Evolutionary conservation across 768 basidiomycete genomes (phyloP).

Genomic region (Lentinus tigrinus): DNA sequence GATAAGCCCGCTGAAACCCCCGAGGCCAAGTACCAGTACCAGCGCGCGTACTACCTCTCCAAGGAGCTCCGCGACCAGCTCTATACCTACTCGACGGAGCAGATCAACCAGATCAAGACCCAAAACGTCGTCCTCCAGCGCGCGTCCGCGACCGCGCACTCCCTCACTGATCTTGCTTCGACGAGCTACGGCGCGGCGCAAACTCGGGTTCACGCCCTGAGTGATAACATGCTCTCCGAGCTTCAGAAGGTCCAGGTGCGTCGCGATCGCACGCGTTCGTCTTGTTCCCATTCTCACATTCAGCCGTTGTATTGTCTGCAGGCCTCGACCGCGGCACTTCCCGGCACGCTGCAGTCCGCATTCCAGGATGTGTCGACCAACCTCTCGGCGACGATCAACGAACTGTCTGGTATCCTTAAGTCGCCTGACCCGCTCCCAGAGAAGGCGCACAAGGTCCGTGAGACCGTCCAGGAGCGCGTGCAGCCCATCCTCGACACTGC

Average conservation of each 20-base stretch:
- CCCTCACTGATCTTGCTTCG: slow-evolving; percentile 59
- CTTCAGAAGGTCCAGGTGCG: slow-evolving; percentile 56
- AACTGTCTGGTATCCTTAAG: slow-evolving; percentile 53
- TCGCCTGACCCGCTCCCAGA: slow-evolving; percentile 60
- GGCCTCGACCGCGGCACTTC: slow-evolving; percentile 51
- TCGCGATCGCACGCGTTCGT: not conserved
- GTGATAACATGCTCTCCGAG: slow-evolving; percentile 64
- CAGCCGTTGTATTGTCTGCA: slow-evolving; percentile 28
- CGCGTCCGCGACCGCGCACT: slow-evolving; percentile 65
- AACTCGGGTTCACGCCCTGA: slow-evolving; percentile 55
- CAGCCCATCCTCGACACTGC: slow-evolving; percentile 56
- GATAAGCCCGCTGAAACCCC: slow-evolving; percentile 48
- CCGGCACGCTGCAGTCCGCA: slow-evolving; percentile 54
- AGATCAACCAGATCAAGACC: slow-evolving; percentile 65
- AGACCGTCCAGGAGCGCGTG: slow-evolving; percentile 61
- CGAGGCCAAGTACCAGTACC: slow-evolving; percentile 72
- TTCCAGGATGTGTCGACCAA: slow-evolving; percentile 60
- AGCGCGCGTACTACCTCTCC: slow-evolving; percentile 68
- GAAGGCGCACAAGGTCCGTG: slow-evolving; percentile 54
- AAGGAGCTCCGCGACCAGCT: slow-evolving; percentile 62
- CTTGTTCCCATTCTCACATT: not conserved
- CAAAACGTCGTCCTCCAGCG: slow-evolving; percentile 71
- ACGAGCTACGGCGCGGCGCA: slow-evolving; percentile 56
- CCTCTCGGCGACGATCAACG: slow-evolving; percentile 48
- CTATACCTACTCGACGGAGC: slow-evolving; percentile 65